phyloP scores from a whole-genome alignment of 140 eudicot genomes.

The Cichorium intybus region DNA sequence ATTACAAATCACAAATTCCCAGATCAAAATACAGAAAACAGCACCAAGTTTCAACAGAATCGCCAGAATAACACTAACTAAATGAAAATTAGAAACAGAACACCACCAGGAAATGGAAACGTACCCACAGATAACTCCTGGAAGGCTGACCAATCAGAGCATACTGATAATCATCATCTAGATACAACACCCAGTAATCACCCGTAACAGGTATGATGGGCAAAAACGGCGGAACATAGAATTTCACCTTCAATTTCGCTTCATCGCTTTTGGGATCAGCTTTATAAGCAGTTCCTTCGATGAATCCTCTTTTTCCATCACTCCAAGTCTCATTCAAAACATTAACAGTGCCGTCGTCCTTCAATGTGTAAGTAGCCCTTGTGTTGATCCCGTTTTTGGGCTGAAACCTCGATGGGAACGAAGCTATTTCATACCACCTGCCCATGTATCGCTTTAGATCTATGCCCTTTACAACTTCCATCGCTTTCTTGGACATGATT shows the following conservation, averaged over 20 bases:
- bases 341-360: constrained; percentile 62
- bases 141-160: constrained; percentile 84
- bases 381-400: constrained; percentile 78
- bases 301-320: constrained; percentile 63
- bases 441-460: constrained; percentile 79
- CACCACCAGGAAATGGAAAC: neutral
- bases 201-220: constrained; percentile 84
- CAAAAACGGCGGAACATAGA: constrained; percentile 86
- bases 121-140: constrained; percentile 80
- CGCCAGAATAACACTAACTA: no score
- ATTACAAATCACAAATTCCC: neutral
- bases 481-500: constrained; percentile 47
- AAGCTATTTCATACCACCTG: constrained; percentile 92
- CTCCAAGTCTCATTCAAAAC: constrained; percentile 88
- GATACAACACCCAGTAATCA: constrained; percentile 79
- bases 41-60: neutral
- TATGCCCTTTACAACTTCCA: constrained; percentile 71
- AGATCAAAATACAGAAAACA: neutral
- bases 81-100: neutral
- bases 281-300: constrained; percentile 80
- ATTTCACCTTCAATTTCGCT: constrained; percentile 90
- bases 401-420: constrained; percentile 71
- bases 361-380: constrained; percentile 78
- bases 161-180: constrained; percentile 68
- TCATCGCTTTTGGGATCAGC: constrained; percentile 78